Base-by-base conservation (phyloP, 2,329 filamentous ascomycete species). In the Alternaria burnsii region DNA sequence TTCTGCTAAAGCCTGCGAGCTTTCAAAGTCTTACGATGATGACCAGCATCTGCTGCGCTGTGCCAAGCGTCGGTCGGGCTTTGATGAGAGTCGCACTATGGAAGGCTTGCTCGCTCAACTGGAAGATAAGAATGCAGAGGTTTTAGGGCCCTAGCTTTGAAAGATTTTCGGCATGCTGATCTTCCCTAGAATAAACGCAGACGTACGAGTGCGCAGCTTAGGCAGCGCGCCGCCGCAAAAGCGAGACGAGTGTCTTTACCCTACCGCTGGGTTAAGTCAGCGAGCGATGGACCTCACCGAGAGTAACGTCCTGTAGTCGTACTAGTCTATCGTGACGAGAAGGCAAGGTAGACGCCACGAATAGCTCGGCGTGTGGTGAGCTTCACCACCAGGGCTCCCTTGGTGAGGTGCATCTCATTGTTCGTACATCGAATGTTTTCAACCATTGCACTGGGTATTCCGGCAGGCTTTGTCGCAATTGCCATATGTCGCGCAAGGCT, bases 81-180 rank as follows among this genome's bases (percentile, higher is more conserved):
- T 76, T 50, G 74, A 76, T 42, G 73, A 74, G 24, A 66, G 61
- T 9, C 67, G 74, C 14, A 65, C 61, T 4, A 53, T 65, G 10
- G 67, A 71, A 36, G 66, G 62, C 10, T 40, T 69, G 10, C 43
- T 74, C 3, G 61, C 59, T 7, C 62, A 69, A n/a, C 30, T 74
- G 8, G 60, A 65, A 18, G 62, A 65, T 16, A 61, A 61, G 14
- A 52, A 46, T 16, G 48, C 50, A 28, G 61, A 67, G 32, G 70
- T 72, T 22, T 12, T 24, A 0, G 18, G 16, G 22, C n/a, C 32
- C 16, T 16, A 14, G 3, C 1, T n/a, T 12, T 12, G 8, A 8
- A 2, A 18, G 5, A 4, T 6, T n/a, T 16, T n/a, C 10, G 20
- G 8, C 46, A 11, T 36, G 26, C 52, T 22, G 14, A 50, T 28